A percentile compares a stretch with the other conserved stretches of the same genome.
These are phyloP conservation scores for Macrotyloma uniflorum DNA, from an alignment of 306 rosid species.

Conservation along the genomic window DNA sequence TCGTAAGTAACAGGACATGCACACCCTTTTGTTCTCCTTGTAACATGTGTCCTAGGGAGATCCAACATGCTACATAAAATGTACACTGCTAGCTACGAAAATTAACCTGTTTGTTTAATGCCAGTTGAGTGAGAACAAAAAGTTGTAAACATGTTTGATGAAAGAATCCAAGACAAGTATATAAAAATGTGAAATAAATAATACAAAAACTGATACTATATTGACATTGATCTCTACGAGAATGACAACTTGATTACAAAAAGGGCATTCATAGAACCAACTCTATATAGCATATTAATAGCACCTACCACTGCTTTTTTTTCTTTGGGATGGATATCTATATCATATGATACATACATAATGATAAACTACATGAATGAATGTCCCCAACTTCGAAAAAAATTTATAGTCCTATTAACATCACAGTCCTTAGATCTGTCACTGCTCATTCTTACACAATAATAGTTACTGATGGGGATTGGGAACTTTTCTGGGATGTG, in stretches of 20 bases:
- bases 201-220: neutral
- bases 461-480: constrained; percentile 63
- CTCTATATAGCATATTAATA: constrained; percentile 41
- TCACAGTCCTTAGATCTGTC: constrained; percentile 52
- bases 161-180: constrained; percentile 51
- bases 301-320: constrained; percentile 32
- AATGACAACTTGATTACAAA: constrained; percentile 53
- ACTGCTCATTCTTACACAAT: constrained; percentile 49
- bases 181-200: constrained; percentile 35
- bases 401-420: constrained; percentile 57
- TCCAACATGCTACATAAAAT: constrained; percentile 17
- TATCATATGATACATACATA: neutral
- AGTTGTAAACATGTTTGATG: constrained; percentile 42
- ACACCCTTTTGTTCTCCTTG: constrained; percentile 27
- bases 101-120: constrained; percentile 22
- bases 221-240: constrained; percentile 55
- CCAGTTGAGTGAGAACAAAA: constrained; percentile 42
- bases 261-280: constrained; percentile 39
- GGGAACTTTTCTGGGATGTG: constrained; percentile 43
- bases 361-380: constrained; percentile 37
- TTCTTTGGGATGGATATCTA: constrained; percentile 15
- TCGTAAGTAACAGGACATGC: constrained; percentile 14
- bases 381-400: constrained; percentile 35
- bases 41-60: constrained; percentile 42
- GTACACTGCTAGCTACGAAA: constrained; percentile 1